A percentile compares a stretch with the other conserved stretches of the same genome.
phyloP scores from a whole-genome alignment of 106 monocot genomes.

The Amphibolis antarctica region DNA sequence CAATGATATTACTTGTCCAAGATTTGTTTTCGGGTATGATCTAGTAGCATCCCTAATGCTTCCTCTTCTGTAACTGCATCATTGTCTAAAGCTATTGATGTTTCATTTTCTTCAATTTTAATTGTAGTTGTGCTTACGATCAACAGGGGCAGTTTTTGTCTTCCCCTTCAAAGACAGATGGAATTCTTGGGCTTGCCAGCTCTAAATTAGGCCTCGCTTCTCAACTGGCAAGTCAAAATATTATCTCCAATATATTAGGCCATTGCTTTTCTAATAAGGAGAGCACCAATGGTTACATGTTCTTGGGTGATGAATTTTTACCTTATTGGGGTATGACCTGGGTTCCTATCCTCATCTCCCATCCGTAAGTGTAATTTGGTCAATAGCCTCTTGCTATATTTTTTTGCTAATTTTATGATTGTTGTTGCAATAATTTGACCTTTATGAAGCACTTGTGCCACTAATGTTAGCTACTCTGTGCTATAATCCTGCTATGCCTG shows the following conservation, averaged over 20 bases:
- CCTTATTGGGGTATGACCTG: constrained; percentile 79
- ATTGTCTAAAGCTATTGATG: not conserved
- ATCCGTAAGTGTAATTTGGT: constrained; percentile 28
- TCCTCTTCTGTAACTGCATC: not conserved
- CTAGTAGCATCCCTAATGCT: not conserved
- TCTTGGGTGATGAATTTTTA: constrained; percentile 79
- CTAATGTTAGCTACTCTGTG: no score
- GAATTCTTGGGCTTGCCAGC: constrained; percentile 67
- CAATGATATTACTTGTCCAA: constrained; percentile 25
- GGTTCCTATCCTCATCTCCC: constrained; percentile 33
- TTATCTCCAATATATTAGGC: constrained; percentile 65
- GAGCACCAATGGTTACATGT: constrained; percentile 58
- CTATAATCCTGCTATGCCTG: no score
- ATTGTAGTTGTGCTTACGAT: constrained; percentile 76
- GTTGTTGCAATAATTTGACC: no score
- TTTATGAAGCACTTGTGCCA: no score
- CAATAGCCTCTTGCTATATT: no score
- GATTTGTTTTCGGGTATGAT: constrained; percentile 76
- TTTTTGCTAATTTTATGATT: no score
- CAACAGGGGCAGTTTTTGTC: constrained; percentile 69
- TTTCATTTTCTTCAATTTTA: not conserved
- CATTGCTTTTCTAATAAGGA: constrained; percentile 58
- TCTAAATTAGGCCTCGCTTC: constrained; percentile 61
- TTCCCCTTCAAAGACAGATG: constrained; percentile 82
- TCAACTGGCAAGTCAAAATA: constrained; percentile 55